A percentile compares a stretch with the other conserved stretches of the same genome.
Evolutionary conservation across 257 asterid species (phyloP).

Genomic region (Oldenlandia corymbosa): DNA sequence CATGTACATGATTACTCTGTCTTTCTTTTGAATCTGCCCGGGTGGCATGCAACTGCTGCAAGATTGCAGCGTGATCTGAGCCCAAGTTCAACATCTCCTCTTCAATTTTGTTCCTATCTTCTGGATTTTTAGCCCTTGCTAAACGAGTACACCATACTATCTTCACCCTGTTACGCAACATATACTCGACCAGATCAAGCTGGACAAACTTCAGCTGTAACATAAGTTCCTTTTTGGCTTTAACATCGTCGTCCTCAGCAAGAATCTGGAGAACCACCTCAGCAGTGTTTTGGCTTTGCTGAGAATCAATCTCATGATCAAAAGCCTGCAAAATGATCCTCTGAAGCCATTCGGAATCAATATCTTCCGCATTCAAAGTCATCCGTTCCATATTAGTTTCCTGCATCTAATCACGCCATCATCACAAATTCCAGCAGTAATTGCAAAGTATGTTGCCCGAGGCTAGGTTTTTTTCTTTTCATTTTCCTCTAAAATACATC

Average conservation of each 20-base stretch:
- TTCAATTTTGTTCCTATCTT: conserved; percentile 29
- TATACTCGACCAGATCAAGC: conserved; percentile 31
- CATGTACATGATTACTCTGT: conserved; percentile 24
- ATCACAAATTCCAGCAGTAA: no score
- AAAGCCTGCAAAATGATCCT: conserved; percentile 42
- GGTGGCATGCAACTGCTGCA: conserved; percentile 43
- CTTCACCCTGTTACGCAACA: conserved; percentile 40
- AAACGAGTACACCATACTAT: conserved; percentile 44
- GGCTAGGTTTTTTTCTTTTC: no score
- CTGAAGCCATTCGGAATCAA: conserved; percentile 46
- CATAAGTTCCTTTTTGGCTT: conserved; percentile 31
- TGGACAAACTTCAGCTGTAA: conserved; percentile 33
- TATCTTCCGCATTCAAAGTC: conserved; percentile 42
- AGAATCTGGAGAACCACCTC: conserved; percentile 40
- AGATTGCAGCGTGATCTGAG: conserved; percentile 31
- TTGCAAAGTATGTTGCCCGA: no score
- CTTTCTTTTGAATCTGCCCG: conserved; percentile 41
- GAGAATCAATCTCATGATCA: conserved; percentile 39
- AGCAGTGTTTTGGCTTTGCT: conserved; percentile 39
- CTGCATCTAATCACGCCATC: conserved; percentile 39
- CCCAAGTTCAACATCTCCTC: conserved; percentile 36
- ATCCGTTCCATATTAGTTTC: conserved; percentile 31
- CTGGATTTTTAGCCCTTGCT: conserved; percentile 44
- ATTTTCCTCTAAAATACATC: no score
- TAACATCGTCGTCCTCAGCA: conserved; percentile 40